phyloP scores from a whole-genome alignment of 2,329 filamentous ascomycete genomes.

The Ophidiomyces ophidiicola region DNA sequence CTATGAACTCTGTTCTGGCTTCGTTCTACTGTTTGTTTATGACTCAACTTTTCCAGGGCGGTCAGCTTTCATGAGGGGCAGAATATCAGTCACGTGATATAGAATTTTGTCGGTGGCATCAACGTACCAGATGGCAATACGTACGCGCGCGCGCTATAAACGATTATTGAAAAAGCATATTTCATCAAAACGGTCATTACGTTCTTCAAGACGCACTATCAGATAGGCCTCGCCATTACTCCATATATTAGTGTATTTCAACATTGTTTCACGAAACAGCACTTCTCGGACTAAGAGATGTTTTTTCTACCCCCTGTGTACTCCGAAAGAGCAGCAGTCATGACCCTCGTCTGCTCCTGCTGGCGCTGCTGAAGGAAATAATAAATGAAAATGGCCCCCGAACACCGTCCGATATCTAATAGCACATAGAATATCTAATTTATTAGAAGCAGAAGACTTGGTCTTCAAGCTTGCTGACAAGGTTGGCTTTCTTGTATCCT shows the following conservation, averaged over 20 bases:
- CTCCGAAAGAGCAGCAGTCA: slow-evolving; percentile 1
- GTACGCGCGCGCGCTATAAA: too few species aligned
- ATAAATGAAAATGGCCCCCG: background rate
- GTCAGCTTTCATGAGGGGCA: slow-evolving; percentile 4
- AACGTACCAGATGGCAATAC: too few species aligned
- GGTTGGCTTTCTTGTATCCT: slow-evolving; percentile 81
- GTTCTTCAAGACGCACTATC: too few species aligned
- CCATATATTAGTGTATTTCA: background rate
- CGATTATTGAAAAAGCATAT: too few species aligned
- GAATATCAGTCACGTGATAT: slow-evolving; percentile 5
- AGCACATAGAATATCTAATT: too few species aligned
- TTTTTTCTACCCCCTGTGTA: background rate
- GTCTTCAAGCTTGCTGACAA: slow-evolving; percentile 95
- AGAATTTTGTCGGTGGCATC: too few species aligned
- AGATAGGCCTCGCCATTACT: background rate
- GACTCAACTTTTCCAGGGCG: slow-evolving; percentile 1
- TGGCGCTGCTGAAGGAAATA: background rate
- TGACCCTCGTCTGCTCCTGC: background rate
- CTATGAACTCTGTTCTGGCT: background rate
- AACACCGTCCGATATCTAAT: too few species aligned
- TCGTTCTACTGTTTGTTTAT: background rate
- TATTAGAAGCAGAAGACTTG: slow-evolving; percentile 90
- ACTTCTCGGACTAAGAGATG: background rate
- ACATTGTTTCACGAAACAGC: too few species aligned
- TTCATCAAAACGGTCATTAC: too few species aligned